These are phyloP conservation scores for Phialocephala subalpina DNA, from an alignment of 2,329 filamentous ascomycete genomes.

Conservation along the genomic window DNA sequence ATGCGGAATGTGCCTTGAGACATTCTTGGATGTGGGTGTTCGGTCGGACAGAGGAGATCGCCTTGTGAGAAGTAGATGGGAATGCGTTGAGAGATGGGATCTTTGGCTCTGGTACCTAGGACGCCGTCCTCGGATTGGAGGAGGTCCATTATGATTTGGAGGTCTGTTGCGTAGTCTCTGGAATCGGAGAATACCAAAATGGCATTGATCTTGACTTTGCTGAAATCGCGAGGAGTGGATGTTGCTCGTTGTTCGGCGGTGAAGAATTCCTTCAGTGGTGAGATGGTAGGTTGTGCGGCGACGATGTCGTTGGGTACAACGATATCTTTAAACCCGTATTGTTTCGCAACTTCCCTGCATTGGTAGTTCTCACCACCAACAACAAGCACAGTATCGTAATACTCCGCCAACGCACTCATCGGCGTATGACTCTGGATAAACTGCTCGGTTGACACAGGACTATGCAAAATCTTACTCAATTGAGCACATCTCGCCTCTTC, in stretches of 20 bases:
- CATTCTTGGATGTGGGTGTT: slow-evolving; percentile 73
- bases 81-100: slow-evolving; percentile 71
- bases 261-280: slow-evolving; percentile 71
- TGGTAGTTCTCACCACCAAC: slow-evolving; percentile 79
- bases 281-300: slow-evolving; percentile 73
- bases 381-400: slow-evolving; percentile 79
- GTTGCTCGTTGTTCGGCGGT: slow-evolving; percentile 72
- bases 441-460: slow-evolving; percentile 72
- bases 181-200: slow-evolving; percentile 80
- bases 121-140: slow-evolving; percentile 73
- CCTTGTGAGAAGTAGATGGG: slow-evolving; percentile 78
- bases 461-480: slow-evolving; percentile 70
- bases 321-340: slow-evolving; percentile 78
- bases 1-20: slow-evolving; percentile 81
- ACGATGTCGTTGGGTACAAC: slow-evolving; percentile 78
- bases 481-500: slow-evolving; percentile 71
- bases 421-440: slow-evolving; percentile 83
- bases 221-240: slow-evolving; percentile 75
- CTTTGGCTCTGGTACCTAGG: slow-evolving; percentile 69
- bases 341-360: slow-evolving; percentile 76
- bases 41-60: slow-evolving; percentile 69
- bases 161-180: slow-evolving; percentile 77
- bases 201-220: slow-evolving; percentile 74
- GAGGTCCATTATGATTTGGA: slow-evolving; percentile 80
- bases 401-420: slow-evolving; percentile 78